phyloP scores from a whole-genome alignment of 352 stramenopile species.

The Thraustotheca clavata region DNA sequence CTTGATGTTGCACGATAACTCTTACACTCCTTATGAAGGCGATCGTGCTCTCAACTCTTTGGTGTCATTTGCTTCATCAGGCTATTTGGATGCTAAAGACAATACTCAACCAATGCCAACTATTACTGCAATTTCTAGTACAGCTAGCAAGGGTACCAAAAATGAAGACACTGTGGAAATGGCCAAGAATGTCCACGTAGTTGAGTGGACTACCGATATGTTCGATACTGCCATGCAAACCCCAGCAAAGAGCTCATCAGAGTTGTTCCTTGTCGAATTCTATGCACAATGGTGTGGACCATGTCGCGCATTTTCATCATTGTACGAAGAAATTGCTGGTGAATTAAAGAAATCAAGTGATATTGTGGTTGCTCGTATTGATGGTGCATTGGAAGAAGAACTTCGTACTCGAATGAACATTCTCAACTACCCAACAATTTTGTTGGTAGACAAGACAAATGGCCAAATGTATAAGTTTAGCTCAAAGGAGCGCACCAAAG shows the following conservation, averaged over 20 bases:
- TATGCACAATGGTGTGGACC: constrained; percentile 73
- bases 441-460: not conserved
- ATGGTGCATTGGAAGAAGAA: not conserved
- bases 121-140: constrained; percentile 16
- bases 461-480: not conserved
- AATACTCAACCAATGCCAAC: constrained; percentile 14
- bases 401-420: constrained; percentile 25
- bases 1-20: not conserved
- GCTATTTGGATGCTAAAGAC: constrained; percentile 39
- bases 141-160: constrained; percentile 34
- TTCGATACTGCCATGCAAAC: constrained; percentile 44
- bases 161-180: constrained; percentile 36
- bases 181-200: constrained; percentile 25
- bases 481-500: not conserved
- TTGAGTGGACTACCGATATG: constrained; percentile 36
- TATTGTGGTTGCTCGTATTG: constrained; percentile 4
- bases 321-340: not conserved
- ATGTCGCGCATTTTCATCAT: constrained; percentile 25
- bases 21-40: constrained; percentile 23
- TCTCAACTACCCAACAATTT: not conserved
- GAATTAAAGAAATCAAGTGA: not conserved
- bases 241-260: constrained; percentile 28
- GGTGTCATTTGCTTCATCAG: constrained; percentile 40
- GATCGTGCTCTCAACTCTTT: constrained; percentile 47
- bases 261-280: constrained; percentile 76